A percentile compares a stretch with the other conserved stretches of the same genome.
These are phyloP conservation scores for Eucalyptus fibrosa DNA, from an alignment of 345 rosid genomes.

Conservation along the genomic window DNA sequence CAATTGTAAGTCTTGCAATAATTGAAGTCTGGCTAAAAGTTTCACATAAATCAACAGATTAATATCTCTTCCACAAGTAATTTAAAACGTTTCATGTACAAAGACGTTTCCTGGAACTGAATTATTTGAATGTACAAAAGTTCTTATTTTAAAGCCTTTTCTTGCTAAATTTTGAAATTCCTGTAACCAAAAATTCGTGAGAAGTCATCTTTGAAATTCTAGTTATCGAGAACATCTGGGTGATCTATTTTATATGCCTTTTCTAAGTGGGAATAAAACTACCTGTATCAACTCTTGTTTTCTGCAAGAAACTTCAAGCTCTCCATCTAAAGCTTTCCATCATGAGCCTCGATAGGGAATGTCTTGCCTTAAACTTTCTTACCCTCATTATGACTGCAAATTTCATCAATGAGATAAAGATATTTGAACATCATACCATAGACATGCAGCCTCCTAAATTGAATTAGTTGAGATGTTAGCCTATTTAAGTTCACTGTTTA, in stretches of 20 bases:
- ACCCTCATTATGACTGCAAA: not conserved
- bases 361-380: not conserved
- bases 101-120: not conserved
- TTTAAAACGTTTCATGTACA: not conserved
- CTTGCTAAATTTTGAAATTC: not conserved
- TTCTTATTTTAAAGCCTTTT: not conserved
- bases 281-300: not conserved
- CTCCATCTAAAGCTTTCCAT: not conserved
- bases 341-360: not conserved
- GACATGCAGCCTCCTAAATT: not conserved
- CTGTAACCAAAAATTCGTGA: not conserved
- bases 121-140: not conserved
- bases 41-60: not conserved
- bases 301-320: not conserved
- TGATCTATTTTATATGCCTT: not conserved
- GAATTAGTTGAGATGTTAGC: not conserved
- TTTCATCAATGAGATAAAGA: not conserved
- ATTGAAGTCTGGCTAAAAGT: not conserved
- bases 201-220: not conserved
- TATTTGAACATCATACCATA: not conserved
- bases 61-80: not conserved
- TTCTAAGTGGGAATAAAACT: not conserved
- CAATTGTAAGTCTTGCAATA: not conserved
- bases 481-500: not conserved
- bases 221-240: not conserved